Evolutionary conservation across 106 monocot species (phyloP).

Genomic region (Allium sativum): DNA sequence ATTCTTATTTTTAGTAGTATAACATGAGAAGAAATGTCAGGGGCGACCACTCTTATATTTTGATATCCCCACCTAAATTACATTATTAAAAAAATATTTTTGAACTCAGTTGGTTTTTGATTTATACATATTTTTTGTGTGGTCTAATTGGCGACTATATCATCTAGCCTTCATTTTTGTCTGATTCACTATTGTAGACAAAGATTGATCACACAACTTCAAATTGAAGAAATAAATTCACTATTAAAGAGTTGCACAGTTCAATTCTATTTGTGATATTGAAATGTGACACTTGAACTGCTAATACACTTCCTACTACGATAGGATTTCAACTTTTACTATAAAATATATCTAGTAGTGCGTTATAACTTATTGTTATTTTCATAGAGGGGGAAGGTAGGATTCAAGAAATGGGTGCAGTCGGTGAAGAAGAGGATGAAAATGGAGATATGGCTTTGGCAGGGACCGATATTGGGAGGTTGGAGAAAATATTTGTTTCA

Average conservation of each 20-base stretch:
- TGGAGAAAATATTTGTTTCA: constrained; percentile 85
- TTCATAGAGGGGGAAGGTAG: not conserved
- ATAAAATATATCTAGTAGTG: not conserved
- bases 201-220: too few relatives aligned
- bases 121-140: too few relatives aligned
- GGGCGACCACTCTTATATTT: not conserved
- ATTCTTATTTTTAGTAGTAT: not conserved
- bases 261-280: too few relatives aligned
- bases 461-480: constrained; percentile 20
- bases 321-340: not conserved
- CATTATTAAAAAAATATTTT: too few relatives aligned
- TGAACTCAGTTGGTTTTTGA: too few relatives aligned
- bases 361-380: not conserved
- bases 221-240: too few relatives aligned
- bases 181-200: too few relatives aligned
- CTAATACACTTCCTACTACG: not conserved
- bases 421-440: constrained; percentile 37
- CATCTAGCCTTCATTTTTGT: too few relatives aligned
- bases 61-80: too few relatives aligned
- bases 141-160: too few relatives aligned
- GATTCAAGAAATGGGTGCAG: constrained; percentile 43
- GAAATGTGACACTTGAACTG: not conserved
- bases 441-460: constrained; percentile 6
- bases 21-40: not conserved
- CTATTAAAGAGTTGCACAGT: too few relatives aligned